Evolutionary conservation across 495 filamentous ascomycete species (phyloP).

Genomic region (Tricharina praecox): DNA sequence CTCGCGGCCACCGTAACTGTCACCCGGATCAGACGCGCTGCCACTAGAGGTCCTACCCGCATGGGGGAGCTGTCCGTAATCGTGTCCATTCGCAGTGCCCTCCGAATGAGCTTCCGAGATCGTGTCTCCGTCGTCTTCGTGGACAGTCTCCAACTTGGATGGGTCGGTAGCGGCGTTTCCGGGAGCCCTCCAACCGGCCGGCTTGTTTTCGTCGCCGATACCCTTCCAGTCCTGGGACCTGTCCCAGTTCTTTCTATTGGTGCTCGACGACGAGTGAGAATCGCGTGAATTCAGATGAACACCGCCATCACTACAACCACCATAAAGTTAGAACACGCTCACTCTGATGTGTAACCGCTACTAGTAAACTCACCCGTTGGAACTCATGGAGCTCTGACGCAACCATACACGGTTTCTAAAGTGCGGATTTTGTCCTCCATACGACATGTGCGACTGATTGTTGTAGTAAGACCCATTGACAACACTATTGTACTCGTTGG

Average conservation of each 20-base stretch:
- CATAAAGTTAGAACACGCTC: too few relatives aligned
- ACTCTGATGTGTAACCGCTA: too few relatives aligned
- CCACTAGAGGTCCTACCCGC: conserved; percentile 12
- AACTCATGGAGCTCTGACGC: conserved; percentile 17
- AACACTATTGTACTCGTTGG: conserved; percentile 75
- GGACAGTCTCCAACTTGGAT: conserved; percentile 18
- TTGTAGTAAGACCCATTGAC: conserved; percentile 23
- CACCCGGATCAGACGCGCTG: conserved; percentile 24
- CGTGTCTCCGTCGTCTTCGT: conserved; percentile 17
- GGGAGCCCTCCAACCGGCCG: not conserved
- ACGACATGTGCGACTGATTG: conserved; percentile 4
- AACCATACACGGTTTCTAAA: conserved; percentile 19
- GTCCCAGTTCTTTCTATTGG: conserved; percentile 11
- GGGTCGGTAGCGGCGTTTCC: not conserved
- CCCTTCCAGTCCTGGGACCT: conserved; percentile 10
- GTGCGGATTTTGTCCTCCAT: not conserved
- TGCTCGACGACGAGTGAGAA: not conserved
- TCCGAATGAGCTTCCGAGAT: conserved; percentile 16
- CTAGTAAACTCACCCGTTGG: conserved; percentile 5
- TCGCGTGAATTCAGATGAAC: conserved; percentile 13
- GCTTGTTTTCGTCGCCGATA: conserved; percentile 1
- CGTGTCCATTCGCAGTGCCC: conserved; percentile 9
- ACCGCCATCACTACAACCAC: conserved; percentile 15
- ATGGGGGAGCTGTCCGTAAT: conserved; percentile 9
- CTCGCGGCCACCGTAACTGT: conserved; percentile 24